These are phyloP conservation scores for Coniochaeta sp. DNA, from an alignment of 2,329 filamentous ascomycete genomes.

Conservation along the genomic window DNA sequence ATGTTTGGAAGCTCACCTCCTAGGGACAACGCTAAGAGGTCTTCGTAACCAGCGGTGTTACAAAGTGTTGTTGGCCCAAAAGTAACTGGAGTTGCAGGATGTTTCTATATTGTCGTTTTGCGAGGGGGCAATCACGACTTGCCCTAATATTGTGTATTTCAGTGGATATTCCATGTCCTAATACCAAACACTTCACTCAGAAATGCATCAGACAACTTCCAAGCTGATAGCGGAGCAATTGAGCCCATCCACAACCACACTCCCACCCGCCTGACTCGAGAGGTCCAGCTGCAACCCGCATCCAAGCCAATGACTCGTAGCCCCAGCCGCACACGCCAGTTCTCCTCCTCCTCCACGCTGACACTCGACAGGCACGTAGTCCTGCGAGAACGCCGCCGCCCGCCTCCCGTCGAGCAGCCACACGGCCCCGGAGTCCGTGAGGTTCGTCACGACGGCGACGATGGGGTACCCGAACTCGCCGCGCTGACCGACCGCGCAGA, in stretches of 20 bases:
- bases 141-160: neutral
- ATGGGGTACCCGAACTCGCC: slow-evolving; percentile 12
- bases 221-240: slow-evolving; percentile 14
- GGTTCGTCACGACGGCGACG: slow-evolving; percentile 18
- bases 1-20: neutral
- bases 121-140: neutral
- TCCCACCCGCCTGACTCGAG: slow-evolving; percentile 13
- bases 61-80: neutral
- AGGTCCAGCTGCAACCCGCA: slow-evolving; percentile 22
- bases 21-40: neutral
- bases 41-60: neutral
- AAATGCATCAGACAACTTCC: neutral
- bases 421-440: slow-evolving; percentile 15
- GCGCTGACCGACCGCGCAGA: slow-evolving; percentile 16
- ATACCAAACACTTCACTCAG: neutral
- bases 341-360: slow-evolving; percentile 6
- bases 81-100: no score
- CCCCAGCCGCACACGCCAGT: slow-evolving; percentile 14
- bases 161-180: neutral
- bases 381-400: slow-evolving; percentile 13
- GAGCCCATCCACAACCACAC: slow-evolving; percentile 17
- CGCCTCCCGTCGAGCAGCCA: slow-evolving; percentile 16
- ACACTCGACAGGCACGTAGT: slow-evolving; percentile 18
- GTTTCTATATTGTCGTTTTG: neutral
- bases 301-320: slow-evolving; percentile 17